phyloP scores from a whole-genome alignment of 2,329 filamentous ascomycete genomes.

The Beauveria scarabaeidicola region DNA sequence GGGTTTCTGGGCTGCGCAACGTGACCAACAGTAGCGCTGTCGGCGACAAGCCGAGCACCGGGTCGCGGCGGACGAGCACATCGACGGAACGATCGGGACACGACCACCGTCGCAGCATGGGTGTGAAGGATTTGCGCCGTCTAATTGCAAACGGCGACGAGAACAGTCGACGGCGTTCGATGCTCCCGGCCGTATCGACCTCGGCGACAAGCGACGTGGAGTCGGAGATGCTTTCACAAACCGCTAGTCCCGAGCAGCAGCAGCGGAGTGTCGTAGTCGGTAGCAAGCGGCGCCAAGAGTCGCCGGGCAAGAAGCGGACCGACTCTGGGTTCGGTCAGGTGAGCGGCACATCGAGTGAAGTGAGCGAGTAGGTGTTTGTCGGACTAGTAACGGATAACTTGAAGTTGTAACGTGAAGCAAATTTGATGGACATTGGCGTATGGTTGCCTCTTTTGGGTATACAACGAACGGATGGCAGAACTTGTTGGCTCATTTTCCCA shows the following conservation, averaged over 20 bases:
- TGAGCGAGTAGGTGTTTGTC: conserved; percentile 5
- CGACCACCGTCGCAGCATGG: conserved; percentile 24
- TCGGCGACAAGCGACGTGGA: conserved; percentile 17
- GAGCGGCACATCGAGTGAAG: conserved; percentile 20
- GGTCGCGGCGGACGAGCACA: conserved; percentile 14
- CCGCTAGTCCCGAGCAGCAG: conserved; percentile 14
- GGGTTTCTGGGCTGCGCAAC: conserved; percentile 27
- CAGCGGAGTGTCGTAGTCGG: not conserved
- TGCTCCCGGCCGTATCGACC: conserved; percentile 16
- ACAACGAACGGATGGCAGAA: not conserved
- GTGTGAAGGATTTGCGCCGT: conserved; percentile 20
- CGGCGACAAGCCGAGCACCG: conserved; percentile 12
- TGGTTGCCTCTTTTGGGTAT: not conserved
- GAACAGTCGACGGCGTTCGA: conserved; percentile 22
- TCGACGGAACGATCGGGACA: conserved; percentile 27
- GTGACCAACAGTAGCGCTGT: conserved; percentile 19
- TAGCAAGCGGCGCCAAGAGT: conserved; percentile 12
- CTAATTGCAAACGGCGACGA: conserved; percentile 19
- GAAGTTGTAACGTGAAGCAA: not conserved
- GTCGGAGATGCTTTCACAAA: conserved; percentile 14
- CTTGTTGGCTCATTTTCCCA: not conserved
- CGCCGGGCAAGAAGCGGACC: conserved; percentile 22
- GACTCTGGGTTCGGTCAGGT: conserved; percentile 27
- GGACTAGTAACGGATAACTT: not conserved
- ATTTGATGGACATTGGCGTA: not conserved